phyloP scores from a whole-genome alignment of 2,329 filamentous ascomycete species.

The Xylaria sp. region DNA sequence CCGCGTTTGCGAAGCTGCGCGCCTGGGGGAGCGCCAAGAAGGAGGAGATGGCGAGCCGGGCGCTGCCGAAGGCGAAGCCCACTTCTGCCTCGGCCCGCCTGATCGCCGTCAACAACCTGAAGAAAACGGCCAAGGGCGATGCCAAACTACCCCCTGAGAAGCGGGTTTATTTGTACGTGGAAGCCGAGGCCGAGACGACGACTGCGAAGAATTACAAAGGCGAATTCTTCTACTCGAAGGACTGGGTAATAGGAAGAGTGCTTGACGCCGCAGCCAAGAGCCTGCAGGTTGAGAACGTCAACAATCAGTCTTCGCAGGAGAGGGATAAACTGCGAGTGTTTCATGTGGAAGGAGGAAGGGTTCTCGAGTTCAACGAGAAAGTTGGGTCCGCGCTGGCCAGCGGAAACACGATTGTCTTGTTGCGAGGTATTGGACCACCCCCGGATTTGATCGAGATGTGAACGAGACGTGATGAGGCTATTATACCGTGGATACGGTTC shows the following conservation, averaged over 20 bases:
- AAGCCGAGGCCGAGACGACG: constrained; percentile 88
- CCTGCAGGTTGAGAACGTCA: constrained; percentile 84
- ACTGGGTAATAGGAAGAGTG: constrained; percentile 90
- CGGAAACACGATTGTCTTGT: constrained; percentile 89
- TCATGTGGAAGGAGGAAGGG: constrained; percentile 87
- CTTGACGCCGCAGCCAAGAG: constrained; percentile 81
- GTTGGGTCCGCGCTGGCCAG: constrained; percentile 77
- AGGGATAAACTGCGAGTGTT: constrained; percentile 87
- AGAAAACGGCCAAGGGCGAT: constrained; percentile 90
- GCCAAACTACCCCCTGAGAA: constrained; percentile 82
- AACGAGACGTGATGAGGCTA: constrained; percentile 24
- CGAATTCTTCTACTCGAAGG: constrained; percentile 81
- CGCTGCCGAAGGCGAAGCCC: constrained; percentile 71
- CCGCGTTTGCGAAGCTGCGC: constrained; percentile 80
- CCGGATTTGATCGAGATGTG: constrained; percentile 74
- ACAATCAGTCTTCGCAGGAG: constrained; percentile 80
- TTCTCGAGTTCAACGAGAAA: constrained; percentile 90
- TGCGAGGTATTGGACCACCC: constrained; percentile 86
- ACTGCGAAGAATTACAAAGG: constrained; percentile 84
- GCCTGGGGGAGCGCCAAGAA: constrained; percentile 84
- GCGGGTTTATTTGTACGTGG: constrained; percentile 89
- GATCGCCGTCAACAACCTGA: constrained; percentile 79
- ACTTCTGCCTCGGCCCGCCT: constrained; percentile 72
- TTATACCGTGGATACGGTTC: constrained; percentile 15
- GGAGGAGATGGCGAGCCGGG: constrained; percentile 67